Evolutionary conservation across 2,329 filamentous ascomycete genomes (phyloP).

Genomic region (Dactylellina cionopaga): DNA sequence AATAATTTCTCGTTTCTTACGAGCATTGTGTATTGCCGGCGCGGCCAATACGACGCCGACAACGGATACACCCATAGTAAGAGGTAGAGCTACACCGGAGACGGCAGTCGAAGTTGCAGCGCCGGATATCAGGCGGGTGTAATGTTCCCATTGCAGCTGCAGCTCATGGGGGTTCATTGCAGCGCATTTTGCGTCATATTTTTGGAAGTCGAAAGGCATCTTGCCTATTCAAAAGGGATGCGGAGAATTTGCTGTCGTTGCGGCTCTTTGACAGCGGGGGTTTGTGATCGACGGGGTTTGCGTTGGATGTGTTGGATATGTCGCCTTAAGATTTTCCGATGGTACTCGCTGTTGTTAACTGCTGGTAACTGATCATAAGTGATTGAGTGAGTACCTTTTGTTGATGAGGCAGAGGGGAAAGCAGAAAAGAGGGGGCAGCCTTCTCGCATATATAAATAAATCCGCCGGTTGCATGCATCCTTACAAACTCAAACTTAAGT

Average conservation of each 20-base stretch:
- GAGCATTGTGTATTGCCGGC: constrained; percentile 62
- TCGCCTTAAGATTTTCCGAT: too few relatives aligned
- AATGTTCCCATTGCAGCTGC: constrained; percentile 63
- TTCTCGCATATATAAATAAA: too few relatives aligned
- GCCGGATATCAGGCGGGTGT: constrained; percentile 62
- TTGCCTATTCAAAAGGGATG: background rate
- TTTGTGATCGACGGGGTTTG: too few relatives aligned
- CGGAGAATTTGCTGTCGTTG: background rate
- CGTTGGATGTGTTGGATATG: constrained; percentile 3
- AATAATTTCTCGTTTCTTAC: constrained; percentile 63
- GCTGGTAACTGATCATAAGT: too few relatives aligned
- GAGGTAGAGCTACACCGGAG: constrained; percentile 61
- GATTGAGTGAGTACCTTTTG: too few relatives aligned
- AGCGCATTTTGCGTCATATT: constrained; percentile 61
- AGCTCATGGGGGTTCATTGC: constrained; percentile 60
- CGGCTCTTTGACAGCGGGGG: background rate
- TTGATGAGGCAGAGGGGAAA: too few relatives aligned
- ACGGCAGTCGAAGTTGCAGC: constrained; percentile 61
- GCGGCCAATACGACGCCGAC: constrained; percentile 61
- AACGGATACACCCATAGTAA: constrained; percentile 61
- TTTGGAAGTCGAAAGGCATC: constrained; percentile 63
- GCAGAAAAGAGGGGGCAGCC: too few relatives aligned
- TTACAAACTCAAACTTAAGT: too few relatives aligned
- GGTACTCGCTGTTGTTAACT: too few relatives aligned
- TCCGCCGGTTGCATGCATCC: too few relatives aligned